Evolutionary conservation across 257 asterid genomes (phyloP).

Genomic region (Solanum okadae): DNA sequence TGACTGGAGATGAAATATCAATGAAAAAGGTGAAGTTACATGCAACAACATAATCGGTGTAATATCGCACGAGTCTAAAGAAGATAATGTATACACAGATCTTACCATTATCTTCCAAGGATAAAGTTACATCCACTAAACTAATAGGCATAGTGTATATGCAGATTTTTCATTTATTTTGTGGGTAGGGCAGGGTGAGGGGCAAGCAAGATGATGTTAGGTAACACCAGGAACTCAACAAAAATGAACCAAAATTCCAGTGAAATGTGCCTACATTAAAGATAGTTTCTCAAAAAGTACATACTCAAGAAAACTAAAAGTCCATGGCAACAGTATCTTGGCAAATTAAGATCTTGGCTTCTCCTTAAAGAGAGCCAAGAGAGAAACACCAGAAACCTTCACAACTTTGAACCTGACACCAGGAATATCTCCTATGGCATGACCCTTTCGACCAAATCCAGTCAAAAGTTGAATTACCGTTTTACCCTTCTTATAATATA

Average conservation of each 20-base stretch:
- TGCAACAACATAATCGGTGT: not conserved
- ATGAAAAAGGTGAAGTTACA: not conserved
- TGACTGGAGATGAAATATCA: not conserved
- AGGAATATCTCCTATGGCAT: conserved; percentile 10
- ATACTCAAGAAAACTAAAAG: not conserved
- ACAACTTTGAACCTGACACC: conserved; percentile 16
- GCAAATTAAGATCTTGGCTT: conserved; percentile 7
- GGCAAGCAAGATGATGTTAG: not conserved
- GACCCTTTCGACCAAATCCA: conserved; percentile 11
- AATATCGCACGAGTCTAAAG: no score
- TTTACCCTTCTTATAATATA: no score
- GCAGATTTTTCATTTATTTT: no score
- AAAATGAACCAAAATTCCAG: not conserved
- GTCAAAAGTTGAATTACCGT: not conserved
- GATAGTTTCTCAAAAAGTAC: not conserved
- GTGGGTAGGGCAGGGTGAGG: not conserved
- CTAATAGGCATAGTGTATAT: not conserved
- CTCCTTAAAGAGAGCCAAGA: conserved; percentile 17
- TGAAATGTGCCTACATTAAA: not conserved
- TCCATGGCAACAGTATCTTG: not conserved
- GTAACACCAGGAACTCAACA: not conserved
- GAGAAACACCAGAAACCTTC: conserved; percentile 19
- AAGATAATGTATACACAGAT: no score
- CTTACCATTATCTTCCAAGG: not conserved
- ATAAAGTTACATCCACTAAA: not conserved